Conservation (phyloP, 2,329 filamentous ascomycete genomes). For the Colletotrichum paranaense region DNA sequence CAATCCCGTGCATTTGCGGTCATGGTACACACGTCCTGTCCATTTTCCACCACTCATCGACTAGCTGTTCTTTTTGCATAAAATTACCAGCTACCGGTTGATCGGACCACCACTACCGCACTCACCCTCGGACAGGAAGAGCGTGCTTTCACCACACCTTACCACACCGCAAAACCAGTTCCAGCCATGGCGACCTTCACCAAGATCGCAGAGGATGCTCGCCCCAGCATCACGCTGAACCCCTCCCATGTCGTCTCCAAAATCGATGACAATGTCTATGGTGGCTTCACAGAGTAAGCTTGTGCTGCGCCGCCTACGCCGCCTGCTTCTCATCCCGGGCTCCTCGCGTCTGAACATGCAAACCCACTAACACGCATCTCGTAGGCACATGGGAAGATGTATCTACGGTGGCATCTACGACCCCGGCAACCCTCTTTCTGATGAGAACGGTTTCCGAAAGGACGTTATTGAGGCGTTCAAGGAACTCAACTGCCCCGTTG, state of each 20-base stretch:
- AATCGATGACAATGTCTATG: conserved; percentile 85
- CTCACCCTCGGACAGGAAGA: background rate
- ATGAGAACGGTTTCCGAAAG: conserved; percentile 79
- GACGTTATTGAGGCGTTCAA: conserved; percentile 81
- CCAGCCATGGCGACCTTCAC: conserved; percentile 78
- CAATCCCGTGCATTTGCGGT: conserved; percentile 19
- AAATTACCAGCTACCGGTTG: conserved; percentile 7
- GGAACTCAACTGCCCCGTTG: conserved; percentile 80
- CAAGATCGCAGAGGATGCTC: conserved; percentile 69
- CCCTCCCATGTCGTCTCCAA: conserved; percentile 73
- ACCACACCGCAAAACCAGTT: background rate
- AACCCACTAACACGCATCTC: conserved; percentile 1
- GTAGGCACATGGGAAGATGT: conserved; percentile 87
- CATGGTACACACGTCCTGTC: conserved; percentile 1
- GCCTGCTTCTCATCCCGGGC: background rate
- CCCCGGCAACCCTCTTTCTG: conserved; percentile 77
- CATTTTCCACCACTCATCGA: conserved; percentile 35
- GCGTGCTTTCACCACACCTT: background rate
- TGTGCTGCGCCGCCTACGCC: background rate
- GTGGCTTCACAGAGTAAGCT: conserved; percentile 83
- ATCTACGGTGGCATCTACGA: conserved; percentile 91
- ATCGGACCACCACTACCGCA: conserved; percentile 5
- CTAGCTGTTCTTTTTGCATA: conserved; percentile 10
- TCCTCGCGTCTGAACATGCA: background rate
- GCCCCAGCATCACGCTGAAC: conserved; percentile 74